A percentile compares a stretch with the other conserved stretches of the same genome.
phyloP scores from a whole-genome alignment of 306 rosid genomes.

The Boehmeria nivea region DNA sequence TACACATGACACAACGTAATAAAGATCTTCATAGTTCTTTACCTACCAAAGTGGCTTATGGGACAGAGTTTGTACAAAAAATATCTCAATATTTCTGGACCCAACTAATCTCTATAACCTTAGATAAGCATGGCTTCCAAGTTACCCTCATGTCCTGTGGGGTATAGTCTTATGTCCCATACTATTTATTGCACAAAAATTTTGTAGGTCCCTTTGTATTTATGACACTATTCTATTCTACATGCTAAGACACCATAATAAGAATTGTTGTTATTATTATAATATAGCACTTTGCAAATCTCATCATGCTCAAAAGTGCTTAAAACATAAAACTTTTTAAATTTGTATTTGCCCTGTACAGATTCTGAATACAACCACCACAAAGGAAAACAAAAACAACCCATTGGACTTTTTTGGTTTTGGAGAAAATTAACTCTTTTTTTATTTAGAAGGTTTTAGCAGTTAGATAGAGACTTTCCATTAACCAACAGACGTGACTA shows the following conservation, averaged over 20 bases:
- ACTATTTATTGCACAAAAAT: background rate
- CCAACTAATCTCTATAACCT: background rate
- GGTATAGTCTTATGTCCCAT: background rate
- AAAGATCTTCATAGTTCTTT: conserved; percentile 6
- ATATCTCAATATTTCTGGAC: conserved; percentile 14
- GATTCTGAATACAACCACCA: conserved; percentile 1
- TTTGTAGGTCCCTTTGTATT: conserved; percentile 2
- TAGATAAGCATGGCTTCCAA: conserved; percentile 6
- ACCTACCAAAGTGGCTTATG: conserved; percentile 11
- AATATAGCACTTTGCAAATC: background rate
- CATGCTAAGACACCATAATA: too few relatives aligned
- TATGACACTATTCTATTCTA: background rate
- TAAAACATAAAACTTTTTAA: background rate
- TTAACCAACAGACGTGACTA: conserved; percentile 7
- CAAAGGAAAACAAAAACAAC: too few relatives aligned
- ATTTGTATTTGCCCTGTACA: background rate
- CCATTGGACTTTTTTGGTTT: background rate
- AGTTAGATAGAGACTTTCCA: background rate
- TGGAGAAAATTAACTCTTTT: background rate
- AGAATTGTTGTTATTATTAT: background rate
- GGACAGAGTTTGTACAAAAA: conserved; percentile 3
- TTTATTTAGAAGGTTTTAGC: background rate
- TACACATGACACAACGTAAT: background rate
- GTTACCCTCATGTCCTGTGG: background rate
- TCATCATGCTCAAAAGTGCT: background rate